A percentile compares a stretch with the other conserved stretches of the same genome.
phyloP scores from a whole-genome alignment of 257 asterid species.

The Cynanchum wilfordii region DNA sequence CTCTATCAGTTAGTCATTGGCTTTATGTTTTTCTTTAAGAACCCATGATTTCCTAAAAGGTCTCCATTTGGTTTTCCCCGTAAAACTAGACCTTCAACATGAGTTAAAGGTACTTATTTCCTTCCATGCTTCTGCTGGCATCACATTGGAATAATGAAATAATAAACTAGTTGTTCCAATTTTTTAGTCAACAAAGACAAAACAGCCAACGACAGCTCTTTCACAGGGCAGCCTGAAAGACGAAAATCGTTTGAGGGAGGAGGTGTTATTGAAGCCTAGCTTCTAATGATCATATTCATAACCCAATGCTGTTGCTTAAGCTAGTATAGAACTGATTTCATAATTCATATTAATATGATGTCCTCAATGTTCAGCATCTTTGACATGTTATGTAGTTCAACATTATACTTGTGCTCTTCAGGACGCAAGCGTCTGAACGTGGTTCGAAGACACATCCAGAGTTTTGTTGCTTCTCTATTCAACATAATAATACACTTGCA shows the following conservation, averaged over 20 bases:
- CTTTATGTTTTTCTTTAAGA: neutral
- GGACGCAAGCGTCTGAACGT: constrained; percentile 57
- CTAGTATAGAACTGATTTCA: neutral
- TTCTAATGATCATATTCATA: neutral
- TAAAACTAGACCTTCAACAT: neutral
- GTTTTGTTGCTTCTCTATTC: constrained; percentile 70
- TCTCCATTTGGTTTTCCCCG: neutral
- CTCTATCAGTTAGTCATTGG: neutral
- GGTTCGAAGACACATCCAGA: constrained; percentile 57
- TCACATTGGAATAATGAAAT: neutral
- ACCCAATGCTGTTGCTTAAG: neutral
- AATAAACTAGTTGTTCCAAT: neutral
- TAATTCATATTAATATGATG: neutral
- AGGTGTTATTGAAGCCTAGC: constrained; percentile 1
- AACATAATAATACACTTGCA: constrained; percentile 74
- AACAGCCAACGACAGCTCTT: neutral
- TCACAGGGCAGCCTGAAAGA: neutral
- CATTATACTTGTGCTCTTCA: constrained; percentile 30
- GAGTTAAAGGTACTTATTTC: neutral
- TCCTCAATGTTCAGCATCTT: neutral
- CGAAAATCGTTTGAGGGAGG: neutral
- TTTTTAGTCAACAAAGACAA: neutral
- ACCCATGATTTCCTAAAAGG: neutral
- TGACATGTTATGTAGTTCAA: neutral
- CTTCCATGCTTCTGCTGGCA: neutral